Evolutionary conservation across 2,329 filamentous ascomycete species (phyloP).

Genomic region (Myrmaecium sp.): DNA sequence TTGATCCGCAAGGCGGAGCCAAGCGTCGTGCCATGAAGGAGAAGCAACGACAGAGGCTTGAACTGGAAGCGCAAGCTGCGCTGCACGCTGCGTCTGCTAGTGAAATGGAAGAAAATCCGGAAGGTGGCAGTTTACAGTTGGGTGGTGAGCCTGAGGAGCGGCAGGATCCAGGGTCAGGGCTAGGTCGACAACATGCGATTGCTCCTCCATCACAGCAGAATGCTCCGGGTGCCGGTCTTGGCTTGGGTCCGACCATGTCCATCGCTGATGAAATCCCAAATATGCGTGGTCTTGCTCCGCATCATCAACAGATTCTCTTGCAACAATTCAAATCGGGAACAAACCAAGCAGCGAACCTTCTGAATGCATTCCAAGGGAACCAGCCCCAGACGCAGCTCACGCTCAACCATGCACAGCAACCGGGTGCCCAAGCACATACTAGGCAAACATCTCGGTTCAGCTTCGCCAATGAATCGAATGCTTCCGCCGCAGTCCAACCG

Average conservation of each 20-base stretch:
- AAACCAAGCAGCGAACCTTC: conserved; percentile 36
- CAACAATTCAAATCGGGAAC: conserved; percentile 43
- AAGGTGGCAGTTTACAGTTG: conserved; percentile 60
- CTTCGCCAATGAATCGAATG: conserved; percentile 59
- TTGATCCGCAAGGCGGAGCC: conserved; percentile 66
- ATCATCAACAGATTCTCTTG: conserved; percentile 50
- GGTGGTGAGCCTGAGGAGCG: conserved; percentile 85
- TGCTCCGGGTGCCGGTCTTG: conserved; percentile 18
- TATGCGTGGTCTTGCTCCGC: conserved; percentile 52
- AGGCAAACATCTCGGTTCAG: conserved; percentile 77
- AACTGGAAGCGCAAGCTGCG: conserved; percentile 37
- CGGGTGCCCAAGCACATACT: conserved; percentile 49
- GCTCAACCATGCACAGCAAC: conserved; percentile 32
- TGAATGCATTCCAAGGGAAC: conserved; percentile 28
- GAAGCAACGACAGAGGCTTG: conserved; percentile 38
- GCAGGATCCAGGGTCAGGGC: conserved; percentile 38
- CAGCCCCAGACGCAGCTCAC: conserved; percentile 24
- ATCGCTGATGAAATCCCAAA: conserved; percentile 21
- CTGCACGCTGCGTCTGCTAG: conserved; percentile 25
- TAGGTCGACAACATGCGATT: conserved; percentile 47
- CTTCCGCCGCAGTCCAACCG: conserved; percentile 50
- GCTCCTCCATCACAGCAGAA: conserved; percentile 63
- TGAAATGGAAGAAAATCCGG: conserved; percentile 54
- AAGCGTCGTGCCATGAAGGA: conserved; percentile 57
- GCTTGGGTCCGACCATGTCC: conserved; percentile 16